Conservation (phyloP, 768 basidiomycete species). For the Podaxis sp. region DNA sequence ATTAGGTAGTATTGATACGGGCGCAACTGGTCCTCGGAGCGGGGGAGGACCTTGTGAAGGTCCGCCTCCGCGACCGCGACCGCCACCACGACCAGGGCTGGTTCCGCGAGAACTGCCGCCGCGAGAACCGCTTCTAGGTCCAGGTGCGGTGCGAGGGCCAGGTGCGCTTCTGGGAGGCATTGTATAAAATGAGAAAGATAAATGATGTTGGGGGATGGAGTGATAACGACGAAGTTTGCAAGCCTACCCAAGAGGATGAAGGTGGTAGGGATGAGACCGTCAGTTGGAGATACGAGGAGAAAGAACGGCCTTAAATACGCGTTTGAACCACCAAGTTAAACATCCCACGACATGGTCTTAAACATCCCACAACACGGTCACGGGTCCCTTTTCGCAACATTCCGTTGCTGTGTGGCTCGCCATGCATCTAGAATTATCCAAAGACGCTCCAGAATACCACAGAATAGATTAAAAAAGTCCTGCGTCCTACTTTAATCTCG, state of each 20-base stretch:
- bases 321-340: not conserved
- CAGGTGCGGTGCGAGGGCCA: constrained; percentile 2
- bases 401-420: not conserved
- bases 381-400: not conserved
- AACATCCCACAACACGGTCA: not conserved
- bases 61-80: constrained; percentile 1
- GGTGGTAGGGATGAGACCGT: constrained; percentile 4
- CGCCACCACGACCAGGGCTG: not conserved
- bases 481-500: not conserved
- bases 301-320: not conserved
- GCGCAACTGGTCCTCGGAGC: constrained; percentile 14
- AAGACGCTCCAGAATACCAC: not conserved
- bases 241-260: constrained; percentile 4
- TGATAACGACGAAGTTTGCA: not conserved
- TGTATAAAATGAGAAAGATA: not conserved
- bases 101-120: constrained; percentile 16
- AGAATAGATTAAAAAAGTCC: not conserved
- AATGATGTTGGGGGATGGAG: not conserved
- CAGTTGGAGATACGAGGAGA: not conserved
- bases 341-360: not conserved
- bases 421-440: not conserved
- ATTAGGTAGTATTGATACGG: constrained; percentile 20
- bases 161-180: constrained; percentile 7
- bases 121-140: constrained; percentile 5
- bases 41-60: constrained; percentile 20